Base-by-base conservation (phyloP, 306 rosid species). In the Biancaea sappan region DNA sequence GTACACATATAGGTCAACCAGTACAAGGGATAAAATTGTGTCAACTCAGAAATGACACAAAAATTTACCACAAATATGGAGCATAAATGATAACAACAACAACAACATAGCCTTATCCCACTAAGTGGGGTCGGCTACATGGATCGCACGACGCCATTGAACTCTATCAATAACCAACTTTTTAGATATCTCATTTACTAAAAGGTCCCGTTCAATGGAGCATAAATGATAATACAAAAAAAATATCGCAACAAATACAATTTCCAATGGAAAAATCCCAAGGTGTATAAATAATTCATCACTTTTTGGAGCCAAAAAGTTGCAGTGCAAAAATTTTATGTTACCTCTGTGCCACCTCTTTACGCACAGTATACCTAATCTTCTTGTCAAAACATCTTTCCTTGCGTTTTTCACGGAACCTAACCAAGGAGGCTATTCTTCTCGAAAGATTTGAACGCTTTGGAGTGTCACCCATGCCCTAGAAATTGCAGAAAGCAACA, bases 311-410 rank as follows among this genome's bases (percentile, higher is more conserved):
- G 61, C 40, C 68, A 35, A 48, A 72, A 47, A 15, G 50, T 37
- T 35, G 9, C 38, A 21, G 35, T 48, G 28, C 43, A 19, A 38
- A 71, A 41, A 22, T 59, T 70, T 77, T 13, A 66, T 71, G 76
- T 75, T 84, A 94, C 98, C 98, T 94, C 76, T 91, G 96, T 48
- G 98, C 98, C 82, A 91, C 98, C 85, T 94, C 98, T 77, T 94
- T 94, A 71, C 98, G 89, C 53, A 94, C 96, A 2, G 89, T 75
- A 78, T 94, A 94, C 80, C 98, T 90, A 85, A 91, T 94, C 86
- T 94, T 94, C 90, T 94, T 94, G 85, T 94, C 98, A 79, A 91
- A 94, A 85, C 97, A 91, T 72, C 98, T 88, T 86, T 94, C 97
- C 82, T 94, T 94, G 60, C 97, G 91, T 81, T 94, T 94, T 82